These are phyloP conservation scores for Davidsoniella virescens DNA, from an alignment of 2,329 filamentous ascomycete genomes.

Conservation along the genomic window DNA sequence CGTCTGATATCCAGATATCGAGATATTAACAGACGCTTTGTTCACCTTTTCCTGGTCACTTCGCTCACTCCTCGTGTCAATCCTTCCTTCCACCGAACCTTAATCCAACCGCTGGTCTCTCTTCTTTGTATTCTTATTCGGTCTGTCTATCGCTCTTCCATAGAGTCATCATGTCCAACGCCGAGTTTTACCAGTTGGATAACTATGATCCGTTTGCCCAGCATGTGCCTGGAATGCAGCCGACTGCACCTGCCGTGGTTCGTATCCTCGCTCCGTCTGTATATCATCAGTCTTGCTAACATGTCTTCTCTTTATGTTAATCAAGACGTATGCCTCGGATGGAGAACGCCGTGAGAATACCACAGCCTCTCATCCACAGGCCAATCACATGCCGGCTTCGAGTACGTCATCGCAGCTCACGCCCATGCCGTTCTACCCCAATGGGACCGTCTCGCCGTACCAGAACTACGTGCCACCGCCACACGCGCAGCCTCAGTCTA, in stretches of 20 bases:
- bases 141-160: not conserved
- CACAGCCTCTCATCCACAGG: not conserved
- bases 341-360: not conserved
- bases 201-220: slow-evolving; percentile 11
- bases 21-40: too few relatives aligned
- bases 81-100: not conserved
- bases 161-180: slow-evolving; percentile 7
- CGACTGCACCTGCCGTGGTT: slow-evolving; percentile 3
- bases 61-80: not conserved
- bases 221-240: not conserved
- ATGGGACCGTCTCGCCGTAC: too few relatives aligned
- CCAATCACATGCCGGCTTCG: not conserved
- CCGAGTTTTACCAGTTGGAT: slow-evolving; percentile 10
- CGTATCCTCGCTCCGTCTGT: not conserved
- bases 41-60: too few relatives aligned
- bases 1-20: not conserved
- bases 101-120: not conserved
- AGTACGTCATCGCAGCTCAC: too few relatives aligned
- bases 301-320: not conserved
- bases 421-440: too few relatives aligned
- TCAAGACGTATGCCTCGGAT: not conserved
- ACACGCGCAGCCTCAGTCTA: too few relatives aligned
- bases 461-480: too few relatives aligned
- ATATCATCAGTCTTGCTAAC: slow-evolving; percentile 2
- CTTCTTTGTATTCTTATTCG: not conserved